Base-by-base conservation (phyloP, 176 grass and related monocot genomes). In the Phoenix dactylifera region DNA sequence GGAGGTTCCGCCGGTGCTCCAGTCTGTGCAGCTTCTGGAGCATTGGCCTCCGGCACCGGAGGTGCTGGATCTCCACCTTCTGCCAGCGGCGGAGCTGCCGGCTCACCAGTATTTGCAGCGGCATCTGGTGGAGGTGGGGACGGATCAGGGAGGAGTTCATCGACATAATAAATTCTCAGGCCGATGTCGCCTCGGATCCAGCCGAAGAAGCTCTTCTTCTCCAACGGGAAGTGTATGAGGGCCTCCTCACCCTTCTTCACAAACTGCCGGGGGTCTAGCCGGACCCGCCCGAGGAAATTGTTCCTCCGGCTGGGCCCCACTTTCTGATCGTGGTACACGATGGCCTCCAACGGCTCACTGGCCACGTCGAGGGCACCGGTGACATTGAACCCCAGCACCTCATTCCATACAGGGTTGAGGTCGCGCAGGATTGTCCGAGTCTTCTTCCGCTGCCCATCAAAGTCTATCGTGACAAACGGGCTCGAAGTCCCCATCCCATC, bases 231-330 rank as follows among this genome's bases (percentile, higher is more conserved):
- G 54, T 77, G 77, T 50, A 90, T 85, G 52, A 88, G 75, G 39
- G 92, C 92, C 80, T 97, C 92, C 84, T 91, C 92, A 26, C 92
- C 92, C 79, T 80, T 80, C 51, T 75, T 77, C 54, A 97, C 87
- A 66, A 88, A 82, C 73, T 75, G 81, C 24, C 84, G 73, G 5
- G 81, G 80, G 69, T 97, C 81, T 54, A 96, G 60, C 60, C 78
- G 70, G 61, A 97, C 87, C 78, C 78, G 77, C 49, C 92, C 87
- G 20, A 97, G 87, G 72, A 97, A 88, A 44, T 84, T 85, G 72
- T 55, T 91, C 54, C 92, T 79, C 5, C 87, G 65, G 48, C 75
- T 97, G 7, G 92, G 92, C 1, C 75, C 87, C 0, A 84, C 68
- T 30, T 68, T 66, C 44, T 82, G 44, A 35, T 97, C 83, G 61